phyloP scores from a whole-genome alignment of 371 early-diverging fungal genomes.

The Mortierella sp. region DNA sequence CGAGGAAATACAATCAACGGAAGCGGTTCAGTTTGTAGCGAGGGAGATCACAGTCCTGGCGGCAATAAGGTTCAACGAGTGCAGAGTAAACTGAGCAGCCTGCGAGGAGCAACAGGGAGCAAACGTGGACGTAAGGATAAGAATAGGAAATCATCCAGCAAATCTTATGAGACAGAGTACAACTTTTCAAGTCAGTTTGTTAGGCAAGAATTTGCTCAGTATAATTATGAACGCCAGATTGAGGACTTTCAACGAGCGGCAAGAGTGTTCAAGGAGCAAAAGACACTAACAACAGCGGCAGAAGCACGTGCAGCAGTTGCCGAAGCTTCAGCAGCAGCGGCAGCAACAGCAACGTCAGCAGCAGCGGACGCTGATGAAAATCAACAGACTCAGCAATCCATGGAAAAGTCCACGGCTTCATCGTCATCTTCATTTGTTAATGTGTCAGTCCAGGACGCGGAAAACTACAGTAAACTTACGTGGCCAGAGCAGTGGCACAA shows the following conservation, averaged over 20 bases:
- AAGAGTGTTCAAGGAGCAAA: constrained; percentile 49
- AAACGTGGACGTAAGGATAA: constrained; percentile 22
- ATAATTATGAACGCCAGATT: constrained; percentile 54
- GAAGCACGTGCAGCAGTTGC: constrained; percentile 16
- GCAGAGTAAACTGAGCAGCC: constrained; percentile 23
- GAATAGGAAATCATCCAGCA: constrained; percentile 7
- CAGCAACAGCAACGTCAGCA: constrained; percentile 18
- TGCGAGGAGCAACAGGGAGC: constrained; percentile 16
- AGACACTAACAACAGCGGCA: constrained; percentile 19
- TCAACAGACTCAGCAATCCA: constrained; percentile 8
- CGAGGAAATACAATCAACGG: neutral
- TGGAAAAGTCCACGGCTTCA: constrained; percentile 10
- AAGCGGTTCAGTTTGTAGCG: constrained; percentile 12
- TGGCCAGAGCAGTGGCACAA: neutral
- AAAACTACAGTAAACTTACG: neutral
- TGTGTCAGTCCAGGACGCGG: constrained; percentile 26
- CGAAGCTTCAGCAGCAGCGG: constrained; percentile 15
- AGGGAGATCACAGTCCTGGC: constrained; percentile 1
- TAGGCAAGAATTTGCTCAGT: constrained; percentile 40
- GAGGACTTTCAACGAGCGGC: constrained; percentile 54
- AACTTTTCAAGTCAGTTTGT: constrained; percentile 30
- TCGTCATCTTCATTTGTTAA: constrained; percentile 2
- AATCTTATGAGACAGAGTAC: constrained; percentile 24
- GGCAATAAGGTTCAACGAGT: constrained; percentile 18
- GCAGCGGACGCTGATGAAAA: constrained; percentile 6